phyloP scores from a whole-genome alignment of 768 basidiomycete species.

The Tricholomella constricta region DNA sequence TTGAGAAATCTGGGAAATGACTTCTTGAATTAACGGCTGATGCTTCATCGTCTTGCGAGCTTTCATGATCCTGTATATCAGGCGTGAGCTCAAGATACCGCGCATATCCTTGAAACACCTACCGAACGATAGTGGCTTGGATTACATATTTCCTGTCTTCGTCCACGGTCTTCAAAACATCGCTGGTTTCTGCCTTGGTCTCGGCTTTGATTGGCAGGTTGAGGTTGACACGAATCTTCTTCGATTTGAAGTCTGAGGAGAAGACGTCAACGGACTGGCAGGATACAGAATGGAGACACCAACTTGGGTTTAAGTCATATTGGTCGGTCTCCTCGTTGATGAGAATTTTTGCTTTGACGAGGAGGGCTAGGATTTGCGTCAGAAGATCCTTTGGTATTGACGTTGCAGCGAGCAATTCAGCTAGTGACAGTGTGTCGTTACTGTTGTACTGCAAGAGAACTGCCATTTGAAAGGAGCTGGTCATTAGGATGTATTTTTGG shows the following conservation, averaged over 20 bases:
- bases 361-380: conserved; percentile 65
- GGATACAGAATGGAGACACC: conserved; percentile 14
- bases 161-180: conserved; percentile 92
- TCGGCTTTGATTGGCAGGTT: conserved; percentile 95
- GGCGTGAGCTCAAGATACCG: background rate
- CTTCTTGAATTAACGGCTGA: conserved; percentile 85
- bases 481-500: conserved; percentile 96
- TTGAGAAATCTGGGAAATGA: conserved; percentile 85
- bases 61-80: conserved; percentile 78
- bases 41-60: conserved; percentile 95
- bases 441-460: conserved; percentile 94
- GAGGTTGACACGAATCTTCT: conserved; percentile 91
- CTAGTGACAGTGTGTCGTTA: conserved; percentile 77
- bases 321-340: conserved; percentile 86
- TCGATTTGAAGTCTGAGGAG: conserved; percentile 77
- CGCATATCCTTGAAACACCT: conserved; percentile 17
- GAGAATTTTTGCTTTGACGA: conserved; percentile 88
- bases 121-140: conserved; percentile 91
- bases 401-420: conserved; percentile 80
- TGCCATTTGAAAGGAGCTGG: conserved; percentile 92
- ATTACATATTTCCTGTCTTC: conserved; percentile 97
- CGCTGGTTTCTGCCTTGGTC: conserved; percentile 85
- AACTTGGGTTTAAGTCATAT: conserved; percentile 87
- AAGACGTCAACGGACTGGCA: background rate
- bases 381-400: conserved; percentile 79